Evolutionary conservation across 2,329 filamentous ascomycete genomes (phyloP), one percentile per base, ranked within the genome.

Genomic region (Talaromyces rugulosus): DNA sequence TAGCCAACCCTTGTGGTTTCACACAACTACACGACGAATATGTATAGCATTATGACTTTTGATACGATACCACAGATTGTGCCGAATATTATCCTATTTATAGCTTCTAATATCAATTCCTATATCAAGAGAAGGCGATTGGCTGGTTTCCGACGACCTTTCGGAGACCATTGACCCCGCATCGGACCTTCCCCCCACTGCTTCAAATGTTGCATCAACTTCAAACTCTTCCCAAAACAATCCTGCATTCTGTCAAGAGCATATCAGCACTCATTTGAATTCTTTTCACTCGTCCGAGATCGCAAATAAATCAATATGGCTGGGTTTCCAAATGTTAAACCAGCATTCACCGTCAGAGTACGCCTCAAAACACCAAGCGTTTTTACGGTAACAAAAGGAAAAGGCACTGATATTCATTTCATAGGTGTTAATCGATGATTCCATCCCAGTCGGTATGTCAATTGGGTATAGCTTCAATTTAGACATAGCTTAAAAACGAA

Each of bases 341-440:
- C 76, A 4, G 77, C 77, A 16, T 76, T 79, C 58, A 78, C 75
- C 18, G 64, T 80, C 55, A 67, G 68, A 65, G 76, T 78, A 66
- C 54, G 63, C 18, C 8, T 27, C 23, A 27, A 18, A 23, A 27
- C 11, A 27, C 23, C 11, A 47, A 47, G 14, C 5, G 36, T 16
- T n/a, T 40, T 27, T 27, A 11, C 44, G 18, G 3, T 23, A 12
- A 18, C 44, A 23, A 27, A 47, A 12, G 11, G 4, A 12, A 47
- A 6, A 27, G n/a, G 8, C 7, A 47, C 44, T 47, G 5, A 27
- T 27, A 27, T 23, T 47, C 8, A 27, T 47, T 27, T 47, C 2
- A 27, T 27, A 47, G 44, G 44, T 47, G 6, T n/a, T 23, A 47
- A 47, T 47, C 23, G 44, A 47, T 12, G 4, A 47, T 18, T 5